Base-by-base conservation (phyloP, 805 yeast genomes). In the Barnettozyma botsteinii region DNA sequence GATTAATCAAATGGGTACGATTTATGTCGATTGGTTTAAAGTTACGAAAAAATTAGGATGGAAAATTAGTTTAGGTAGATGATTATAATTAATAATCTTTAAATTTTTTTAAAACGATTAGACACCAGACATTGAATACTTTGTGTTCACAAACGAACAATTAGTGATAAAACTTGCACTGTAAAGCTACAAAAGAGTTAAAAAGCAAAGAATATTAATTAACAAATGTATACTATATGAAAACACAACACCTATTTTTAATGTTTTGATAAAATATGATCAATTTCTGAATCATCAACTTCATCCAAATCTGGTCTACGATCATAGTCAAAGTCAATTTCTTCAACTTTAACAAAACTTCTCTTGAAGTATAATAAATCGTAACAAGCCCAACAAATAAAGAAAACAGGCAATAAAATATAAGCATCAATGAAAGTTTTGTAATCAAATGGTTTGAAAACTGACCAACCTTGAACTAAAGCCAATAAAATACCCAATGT, bases 381-480 rank as follows among this genome's bases (percentile, higher is more conserved):
- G 64, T 59, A 50, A 61, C 41, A 53, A 54, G 69, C 45, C 67
- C 70, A 61, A 51, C 65, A 33, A 46, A 78, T 49, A 21, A 67
- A 61, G 46, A 77, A 79, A 13, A 79, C 60, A 1, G 87, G 85
- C 12, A 81, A 49, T 51, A 81, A 56, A 44, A 81, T 72, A 52
- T 81, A 81, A 4, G 80, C 75, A 55, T 80, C 87, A 37, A 74
- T 67, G 49, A 74, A 74, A 48, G 52, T 62, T 19, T 70, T 69
- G 49, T 71, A 73, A 33, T 64, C 62, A 42, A 72, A 72, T 1
- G 77, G 77, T 44, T 65, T 66, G 51, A 72, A 72, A 41, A 60
- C 61, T 1, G 72, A 60, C 74, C 75, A 72, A 4, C 77, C 74
- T 49, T 72, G 77, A 18, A 71, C 65, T 21, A 72, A 48, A 1